Evolutionary conservation across 257 asterid species (phyloP).

Genomic region (Solanum raphanifolium): DNA sequence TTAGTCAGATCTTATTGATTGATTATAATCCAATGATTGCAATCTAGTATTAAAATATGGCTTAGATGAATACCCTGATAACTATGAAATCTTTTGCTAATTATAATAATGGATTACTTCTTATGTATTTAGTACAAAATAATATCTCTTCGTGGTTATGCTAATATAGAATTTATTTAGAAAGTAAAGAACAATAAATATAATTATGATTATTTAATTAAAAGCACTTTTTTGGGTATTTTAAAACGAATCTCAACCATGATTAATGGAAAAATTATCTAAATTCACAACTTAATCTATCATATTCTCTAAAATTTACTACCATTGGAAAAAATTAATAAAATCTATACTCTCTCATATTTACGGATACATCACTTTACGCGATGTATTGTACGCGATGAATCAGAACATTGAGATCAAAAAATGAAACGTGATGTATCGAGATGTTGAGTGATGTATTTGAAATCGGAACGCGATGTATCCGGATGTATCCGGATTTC

Average conservation of each 20-base stretch:
- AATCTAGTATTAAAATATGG: not conserved
- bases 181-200: not conserved
- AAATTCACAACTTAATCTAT: too few relatives aligned
- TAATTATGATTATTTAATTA: not conserved
- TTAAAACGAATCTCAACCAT: not conserved
- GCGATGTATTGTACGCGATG: too few relatives aligned
- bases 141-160: not conserved
- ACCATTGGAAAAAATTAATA: not conserved
- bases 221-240: not conserved
- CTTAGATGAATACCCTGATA: not conserved
- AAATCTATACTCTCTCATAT: not conserved
- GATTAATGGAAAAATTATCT: not conserved
- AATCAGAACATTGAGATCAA: too few relatives aligned
- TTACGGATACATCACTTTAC: fast-evolving
- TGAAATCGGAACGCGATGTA: fast-evolving
- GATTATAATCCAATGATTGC: not conserved
- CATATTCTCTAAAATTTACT: not conserved
- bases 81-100: not conserved
- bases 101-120: not conserved
- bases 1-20: not conserved
- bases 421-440: too few relatives aligned
- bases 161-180: not conserved
- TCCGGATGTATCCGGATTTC: not conserved
- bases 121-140: not conserved
- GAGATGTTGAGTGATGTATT: not conserved